Conservation (phyloP, 148 eudicot genomes). For the Rhododendron molle region DNA sequence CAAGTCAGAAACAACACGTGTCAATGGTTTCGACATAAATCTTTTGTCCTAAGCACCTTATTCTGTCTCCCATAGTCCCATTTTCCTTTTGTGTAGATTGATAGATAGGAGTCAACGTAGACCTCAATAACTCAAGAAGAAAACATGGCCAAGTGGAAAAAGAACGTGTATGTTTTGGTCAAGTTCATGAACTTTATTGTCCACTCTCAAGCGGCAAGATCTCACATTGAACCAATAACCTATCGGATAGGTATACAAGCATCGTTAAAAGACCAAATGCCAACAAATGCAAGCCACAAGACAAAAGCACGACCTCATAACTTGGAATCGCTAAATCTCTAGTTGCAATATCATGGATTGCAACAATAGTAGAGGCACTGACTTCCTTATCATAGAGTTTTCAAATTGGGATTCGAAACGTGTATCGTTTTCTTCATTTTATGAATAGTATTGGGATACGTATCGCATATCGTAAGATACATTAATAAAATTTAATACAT, state of each 20-base stretch:
- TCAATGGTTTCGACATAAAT: not conserved
- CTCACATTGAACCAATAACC: not conserved
- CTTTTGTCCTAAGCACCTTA: not conserved
- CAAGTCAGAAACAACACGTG: not conserved
- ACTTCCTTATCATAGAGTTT: not conserved
- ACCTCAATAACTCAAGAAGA: not conserved
- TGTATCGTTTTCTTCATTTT: not conserved
- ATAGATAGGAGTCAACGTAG: not conserved
- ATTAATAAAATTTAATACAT: no score
- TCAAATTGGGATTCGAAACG: not conserved
- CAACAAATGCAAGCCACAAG: not conserved
- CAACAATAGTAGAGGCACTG: not conserved
- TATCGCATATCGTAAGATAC: not conserved
- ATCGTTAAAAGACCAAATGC: not conserved
- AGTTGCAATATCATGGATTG: not conserved
- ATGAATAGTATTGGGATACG: not conserved
- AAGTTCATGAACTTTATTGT: not conserved
- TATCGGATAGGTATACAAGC: not conserved
- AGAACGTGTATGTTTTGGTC: not conserved
- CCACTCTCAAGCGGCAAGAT: not conserved
- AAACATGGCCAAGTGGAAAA: not conserved
- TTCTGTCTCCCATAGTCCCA: not conserved
- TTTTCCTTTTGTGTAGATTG: not conserved
- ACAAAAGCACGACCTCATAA: not conserved
- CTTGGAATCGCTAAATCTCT: not conserved